A percentile compares a stretch with the other conserved stretches of the same genome.
These are phyloP conservation scores for Boehmeria nivea DNA, from an alignment of 306 rosid species.

Conservation along the genomic window DNA sequence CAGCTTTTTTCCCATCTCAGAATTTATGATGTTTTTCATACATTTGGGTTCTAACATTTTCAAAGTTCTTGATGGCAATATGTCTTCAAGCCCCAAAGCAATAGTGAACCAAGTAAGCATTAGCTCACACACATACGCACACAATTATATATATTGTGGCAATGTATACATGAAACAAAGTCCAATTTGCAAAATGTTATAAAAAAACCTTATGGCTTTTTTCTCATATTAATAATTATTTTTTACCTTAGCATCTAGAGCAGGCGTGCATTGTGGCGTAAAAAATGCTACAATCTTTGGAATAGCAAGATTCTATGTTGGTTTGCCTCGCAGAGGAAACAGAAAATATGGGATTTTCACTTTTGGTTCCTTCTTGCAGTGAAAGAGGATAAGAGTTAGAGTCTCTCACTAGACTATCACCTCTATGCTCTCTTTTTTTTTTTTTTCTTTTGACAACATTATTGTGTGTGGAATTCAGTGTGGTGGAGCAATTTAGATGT, in stretches of 20 bases:
- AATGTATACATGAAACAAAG: no score
- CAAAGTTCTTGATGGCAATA: conserved; percentile 14
- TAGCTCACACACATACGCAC: conserved; percentile 3
- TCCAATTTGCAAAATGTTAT: neutral
- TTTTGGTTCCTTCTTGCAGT: neutral
- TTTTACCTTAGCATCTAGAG: neutral
- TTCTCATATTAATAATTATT: no score
- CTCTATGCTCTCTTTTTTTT: neutral
- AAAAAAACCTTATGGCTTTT: neutral
- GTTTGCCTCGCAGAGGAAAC: neutral
- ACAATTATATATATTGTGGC: neutral
- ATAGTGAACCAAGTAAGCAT: neutral
- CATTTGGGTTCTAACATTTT: conserved; percentile 25
- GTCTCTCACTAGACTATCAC: neutral
- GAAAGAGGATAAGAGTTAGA: neutral
- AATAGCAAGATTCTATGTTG: neutral
- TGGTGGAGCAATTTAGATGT: conserved; percentile 4
- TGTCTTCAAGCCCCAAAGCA: conserved; percentile 11
- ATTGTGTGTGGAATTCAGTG: conserved; percentile 12
- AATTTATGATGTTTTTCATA: conserved; percentile 35
- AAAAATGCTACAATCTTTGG: neutral
- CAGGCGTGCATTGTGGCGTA: conserved; percentile 18
- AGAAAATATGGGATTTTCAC: neutral
- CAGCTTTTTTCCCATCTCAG: conserved; percentile 25
- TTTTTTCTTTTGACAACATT: neutral